A percentile compares a stretch with the other conserved stretches of the same genome.
Evolutionary conservation across 306 rosid species (phyloP).

Genomic region (Lathyrus sativus): DNA sequence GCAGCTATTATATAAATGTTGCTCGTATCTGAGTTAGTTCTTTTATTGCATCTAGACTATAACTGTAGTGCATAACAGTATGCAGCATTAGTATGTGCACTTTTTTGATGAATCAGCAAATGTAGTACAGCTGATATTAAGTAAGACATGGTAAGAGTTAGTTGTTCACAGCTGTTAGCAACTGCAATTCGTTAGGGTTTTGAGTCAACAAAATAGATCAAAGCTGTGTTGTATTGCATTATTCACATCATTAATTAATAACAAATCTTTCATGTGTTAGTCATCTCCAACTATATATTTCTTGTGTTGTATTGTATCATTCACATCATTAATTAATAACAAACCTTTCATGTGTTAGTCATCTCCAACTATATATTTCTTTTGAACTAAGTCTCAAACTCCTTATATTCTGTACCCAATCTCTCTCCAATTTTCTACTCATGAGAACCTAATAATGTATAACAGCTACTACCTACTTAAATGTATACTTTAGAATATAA

Average conservation of each 20-base stretch:
- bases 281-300: no score
- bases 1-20: background rate
- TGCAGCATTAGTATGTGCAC: background rate
- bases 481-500: slow-evolving; percentile 4
- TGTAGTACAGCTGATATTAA: background rate
- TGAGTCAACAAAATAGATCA: slow-evolving; percentile 4
- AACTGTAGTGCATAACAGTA: background rate
- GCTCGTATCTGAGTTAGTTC: background rate
- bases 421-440: background rate
- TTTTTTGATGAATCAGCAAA: background rate
- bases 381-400: background rate
- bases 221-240: background rate
- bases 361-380: background rate
- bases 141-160: background rate
- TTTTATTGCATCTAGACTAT: background rate
- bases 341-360: no score
- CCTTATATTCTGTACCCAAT: background rate
- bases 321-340: no score
- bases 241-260: background rate
- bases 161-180: slow-evolving; percentile 1
- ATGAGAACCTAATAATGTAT: background rate
- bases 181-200: background rate
- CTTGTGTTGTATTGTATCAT: no score
- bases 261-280: background rate
- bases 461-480: background rate